Evolutionary conservation across 257 asterid species (phyloP).

Genomic region (Solanum acaule): DNA sequence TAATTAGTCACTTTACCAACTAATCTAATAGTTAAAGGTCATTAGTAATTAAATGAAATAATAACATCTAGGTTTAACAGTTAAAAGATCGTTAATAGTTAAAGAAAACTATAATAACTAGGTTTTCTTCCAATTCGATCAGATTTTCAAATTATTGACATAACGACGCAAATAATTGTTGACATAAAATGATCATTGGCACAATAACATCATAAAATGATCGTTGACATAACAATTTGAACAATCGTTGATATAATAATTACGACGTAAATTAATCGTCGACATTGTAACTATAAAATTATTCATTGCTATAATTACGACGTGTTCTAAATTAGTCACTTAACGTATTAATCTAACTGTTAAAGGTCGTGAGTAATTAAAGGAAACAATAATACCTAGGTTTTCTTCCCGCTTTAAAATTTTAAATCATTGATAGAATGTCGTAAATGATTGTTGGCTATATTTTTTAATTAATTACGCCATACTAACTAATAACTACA

Average conservation of each 20-base stretch:
- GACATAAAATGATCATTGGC: background rate
- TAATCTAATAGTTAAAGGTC: background rate
- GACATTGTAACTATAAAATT: background rate
- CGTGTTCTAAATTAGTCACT: background rate
- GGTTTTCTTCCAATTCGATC: background rate
- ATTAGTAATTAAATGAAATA: background rate
- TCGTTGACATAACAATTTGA: background rate
- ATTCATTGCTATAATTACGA: background rate
- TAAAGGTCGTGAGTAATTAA: background rate
- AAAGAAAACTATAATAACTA: background rate
- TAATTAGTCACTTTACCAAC: background rate
- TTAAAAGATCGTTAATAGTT: background rate
- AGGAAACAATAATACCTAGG: background rate
- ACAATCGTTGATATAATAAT: background rate
- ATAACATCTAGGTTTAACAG: background rate
- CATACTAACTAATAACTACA: background rate
- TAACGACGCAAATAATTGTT: background rate
- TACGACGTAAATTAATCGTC: background rate
- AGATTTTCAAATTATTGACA: background rate
- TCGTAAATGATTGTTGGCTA: background rate
- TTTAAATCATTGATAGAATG: background rate
- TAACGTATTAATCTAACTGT: background rate
- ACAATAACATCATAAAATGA: background rate
- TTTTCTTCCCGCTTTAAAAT: background rate
- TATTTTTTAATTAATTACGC: background rate